Conservation (phyloP, 768 basidiomycete genomes). For the Filobasidium wieringae region DNA sequence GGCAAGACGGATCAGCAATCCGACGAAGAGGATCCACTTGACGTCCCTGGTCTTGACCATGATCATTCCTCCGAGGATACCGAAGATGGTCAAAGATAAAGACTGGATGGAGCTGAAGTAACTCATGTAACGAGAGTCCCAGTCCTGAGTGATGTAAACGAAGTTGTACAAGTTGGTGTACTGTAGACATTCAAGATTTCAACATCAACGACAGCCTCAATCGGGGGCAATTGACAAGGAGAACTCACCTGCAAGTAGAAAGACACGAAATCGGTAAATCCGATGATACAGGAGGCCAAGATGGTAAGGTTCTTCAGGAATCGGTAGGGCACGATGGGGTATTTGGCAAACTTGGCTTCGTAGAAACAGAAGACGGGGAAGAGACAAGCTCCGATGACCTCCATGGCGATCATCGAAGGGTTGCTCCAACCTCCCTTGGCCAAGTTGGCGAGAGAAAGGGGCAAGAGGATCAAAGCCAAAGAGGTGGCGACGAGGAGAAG, state of each 20-base stretch:
- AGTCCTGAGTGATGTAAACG: slow-evolving; percentile 35
- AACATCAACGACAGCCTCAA: no score
- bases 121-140: slow-evolving; percentile 49
- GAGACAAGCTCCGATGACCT: slow-evolving; percentile 6
- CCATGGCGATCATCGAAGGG: slow-evolving; percentile 27
- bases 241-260: slow-evolving; percentile 52
- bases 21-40: slow-evolving; percentile 50
- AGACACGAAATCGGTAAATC: slow-evolving; percentile 36
- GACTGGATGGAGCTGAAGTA: slow-evolving; percentile 57
- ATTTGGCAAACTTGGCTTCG: slow-evolving; percentile 45
- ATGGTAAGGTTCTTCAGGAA: slow-evolving; percentile 53
- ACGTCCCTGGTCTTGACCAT: slow-evolving; percentile 50
- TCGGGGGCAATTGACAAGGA: no score
- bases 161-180: slow-evolving; percentile 58
- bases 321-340: slow-evolving; percentile 54
- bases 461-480: slow-evolving; percentile 36
- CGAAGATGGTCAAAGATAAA: slow-evolving; percentile 51
- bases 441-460: slow-evolving; percentile 31
- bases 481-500: slow-evolving; percentile 37
- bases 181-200: no score
- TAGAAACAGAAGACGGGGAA: slow-evolving; percentile 26
- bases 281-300: slow-evolving; percentile 50
- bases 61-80: slow-evolving; percentile 50
- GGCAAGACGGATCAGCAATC: slow-evolving; percentile 52
- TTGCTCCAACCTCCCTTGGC: slow-evolving; percentile 29